Evolutionary conservation across 257 asterid genomes (phyloP).

Genomic region (Lycium ferocissimum): DNA sequence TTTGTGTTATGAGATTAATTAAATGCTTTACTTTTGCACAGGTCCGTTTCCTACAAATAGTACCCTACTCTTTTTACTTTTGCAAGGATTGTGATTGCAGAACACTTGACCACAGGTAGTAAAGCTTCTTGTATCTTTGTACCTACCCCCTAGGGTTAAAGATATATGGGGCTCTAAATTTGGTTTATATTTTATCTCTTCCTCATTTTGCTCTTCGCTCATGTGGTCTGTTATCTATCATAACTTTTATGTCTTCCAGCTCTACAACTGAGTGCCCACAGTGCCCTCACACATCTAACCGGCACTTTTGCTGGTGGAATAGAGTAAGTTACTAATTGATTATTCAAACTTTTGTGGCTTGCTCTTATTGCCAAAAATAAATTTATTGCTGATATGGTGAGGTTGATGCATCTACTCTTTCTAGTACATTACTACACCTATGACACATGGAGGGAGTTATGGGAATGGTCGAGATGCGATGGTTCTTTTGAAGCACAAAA

Average conservation of each 20-base stretch:
- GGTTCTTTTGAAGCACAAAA: slow-evolving; percentile 78
- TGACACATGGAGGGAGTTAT: slow-evolving; percentile 58
- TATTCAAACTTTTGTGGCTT: neutral
- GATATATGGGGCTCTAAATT: neutral
- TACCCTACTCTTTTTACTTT: slow-evolving; percentile 85
- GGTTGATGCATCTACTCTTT: slow-evolving; percentile 30
- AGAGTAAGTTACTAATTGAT: slow-evolving; percentile 55
- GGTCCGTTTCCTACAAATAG: slow-evolving; percentile 90
- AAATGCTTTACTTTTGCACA: slow-evolving; percentile 45
- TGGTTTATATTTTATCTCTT: neutral
- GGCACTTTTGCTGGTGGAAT: slow-evolving; percentile 99
- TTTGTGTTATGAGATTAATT: slow-evolving; percentile 6
- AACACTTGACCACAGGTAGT: slow-evolving; percentile 79
- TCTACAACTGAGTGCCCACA: slow-evolving; percentile 65
- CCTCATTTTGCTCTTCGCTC: neutral
- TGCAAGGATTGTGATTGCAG: slow-evolving; percentile 97
- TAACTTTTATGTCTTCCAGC: slow-evolving; percentile 48
- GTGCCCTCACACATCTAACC: slow-evolving; percentile 76
- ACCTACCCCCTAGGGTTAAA: neutral
- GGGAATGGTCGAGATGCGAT: slow-evolving; percentile 71
- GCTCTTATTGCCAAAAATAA: neutral
- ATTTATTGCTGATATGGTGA: slow-evolving; percentile 32
- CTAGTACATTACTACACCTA: slow-evolving; percentile 81
- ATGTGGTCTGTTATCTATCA: slow-evolving; percentile 7
- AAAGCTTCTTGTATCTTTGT: slow-evolving; percentile 20